These are phyloP conservation scores for Chlorella sp. DNA, from an alignment of 139 green algal species.

Conservation along the genomic window DNA sequence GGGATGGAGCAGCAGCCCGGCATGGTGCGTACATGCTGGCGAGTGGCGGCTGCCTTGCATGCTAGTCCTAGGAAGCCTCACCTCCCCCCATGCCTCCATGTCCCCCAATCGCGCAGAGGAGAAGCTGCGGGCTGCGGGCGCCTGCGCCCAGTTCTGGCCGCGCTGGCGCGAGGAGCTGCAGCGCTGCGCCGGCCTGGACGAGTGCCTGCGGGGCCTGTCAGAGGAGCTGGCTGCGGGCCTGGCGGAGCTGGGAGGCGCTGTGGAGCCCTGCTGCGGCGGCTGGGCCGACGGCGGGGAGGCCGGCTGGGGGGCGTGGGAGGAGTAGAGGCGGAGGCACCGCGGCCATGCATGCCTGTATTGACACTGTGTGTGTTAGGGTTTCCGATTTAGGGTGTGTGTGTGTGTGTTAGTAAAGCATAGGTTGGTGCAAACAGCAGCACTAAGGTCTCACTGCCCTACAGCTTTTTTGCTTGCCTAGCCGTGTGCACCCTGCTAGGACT, in stretches of 20 bases:
- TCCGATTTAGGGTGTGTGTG: no score
- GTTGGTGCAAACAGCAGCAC: no score
- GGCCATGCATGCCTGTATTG: neutral
- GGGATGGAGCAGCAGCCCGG: no score
- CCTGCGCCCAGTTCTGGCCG: neutral
- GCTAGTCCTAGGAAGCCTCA: no score
- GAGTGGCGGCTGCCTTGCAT: no score
- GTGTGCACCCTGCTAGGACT: no score
- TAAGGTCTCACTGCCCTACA: no score
- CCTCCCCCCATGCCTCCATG: no score
- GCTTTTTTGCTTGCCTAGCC: no score
- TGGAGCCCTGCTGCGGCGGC: neutral
- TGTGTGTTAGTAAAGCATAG: no score
- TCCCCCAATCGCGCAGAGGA: neutral
- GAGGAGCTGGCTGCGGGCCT: neutral
- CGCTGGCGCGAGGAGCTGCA: constrained; percentile 17
- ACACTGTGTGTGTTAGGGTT: neutral
- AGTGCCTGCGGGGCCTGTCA: constrained; percentile 25
- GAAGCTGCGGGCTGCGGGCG: neutral
- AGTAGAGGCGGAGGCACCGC: neutral
- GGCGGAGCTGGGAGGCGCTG: neutral
- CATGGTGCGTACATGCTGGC: no score
- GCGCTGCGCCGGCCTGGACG: neutral
- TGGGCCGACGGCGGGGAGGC: neutral
- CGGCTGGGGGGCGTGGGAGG: neutral